A percentile compares a stretch with the other conserved stretches of the same genome.
These are phyloP conservation scores for Verruconis gallopava DNA, from an alignment of 2,329 filamentous ascomycete genomes.

Conservation along the genomic window DNA sequence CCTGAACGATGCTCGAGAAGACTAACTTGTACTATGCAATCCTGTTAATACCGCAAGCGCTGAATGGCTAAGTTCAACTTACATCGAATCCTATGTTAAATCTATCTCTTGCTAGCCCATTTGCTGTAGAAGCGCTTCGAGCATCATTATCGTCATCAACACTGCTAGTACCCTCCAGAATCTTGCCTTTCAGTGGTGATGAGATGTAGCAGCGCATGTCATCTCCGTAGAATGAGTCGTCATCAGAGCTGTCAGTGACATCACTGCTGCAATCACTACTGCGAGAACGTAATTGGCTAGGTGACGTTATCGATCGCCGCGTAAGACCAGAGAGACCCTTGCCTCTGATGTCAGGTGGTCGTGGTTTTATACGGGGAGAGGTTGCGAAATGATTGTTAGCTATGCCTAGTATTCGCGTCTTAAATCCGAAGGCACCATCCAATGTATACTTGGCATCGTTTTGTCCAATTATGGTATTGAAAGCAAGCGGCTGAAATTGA, in stretches of 20 bases:
- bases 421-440: conserved; percentile 20
- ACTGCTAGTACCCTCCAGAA: no score
- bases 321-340: no score
- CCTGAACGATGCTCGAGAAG: no score
- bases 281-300: no score
- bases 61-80: no score
- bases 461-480: conserved; percentile 34
- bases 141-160: no score
- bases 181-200: not conserved
- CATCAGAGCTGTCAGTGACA: conserved; percentile 1
- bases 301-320: no score
- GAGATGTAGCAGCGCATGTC: not conserved
- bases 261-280: conserved; percentile 4
- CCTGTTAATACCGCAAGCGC: no score
- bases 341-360: not conserved
- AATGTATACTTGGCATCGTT: conserved; percentile 42
- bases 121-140: no score
- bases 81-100: not conserved
- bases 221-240: not conserved
- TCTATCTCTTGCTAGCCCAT: not conserved
- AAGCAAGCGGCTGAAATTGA: conserved; percentile 39
- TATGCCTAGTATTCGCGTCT: not conserved
- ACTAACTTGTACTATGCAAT: no score
- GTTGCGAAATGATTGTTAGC: not conserved
- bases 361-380: not conserved